Evolutionary conservation across 306 rosid genomes (phyloP).

Genomic region (Lathyrus aphaca): DNA sequence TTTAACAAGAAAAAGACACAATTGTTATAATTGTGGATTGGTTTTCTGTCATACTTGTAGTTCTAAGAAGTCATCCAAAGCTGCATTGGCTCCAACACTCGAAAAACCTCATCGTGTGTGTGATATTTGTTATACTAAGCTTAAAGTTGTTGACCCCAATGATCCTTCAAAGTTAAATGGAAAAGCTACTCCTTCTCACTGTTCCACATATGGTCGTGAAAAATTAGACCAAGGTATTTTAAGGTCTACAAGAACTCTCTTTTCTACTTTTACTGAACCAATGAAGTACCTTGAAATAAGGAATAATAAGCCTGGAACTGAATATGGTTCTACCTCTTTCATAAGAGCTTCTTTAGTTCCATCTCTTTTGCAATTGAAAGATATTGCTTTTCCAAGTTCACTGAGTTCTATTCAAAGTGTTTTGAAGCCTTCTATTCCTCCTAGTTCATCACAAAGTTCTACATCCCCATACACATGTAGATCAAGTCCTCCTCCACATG

Average conservation of each 20-base stretch:
- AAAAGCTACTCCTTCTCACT: slow-evolving; percentile 48
- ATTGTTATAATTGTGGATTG: slow-evolving; percentile 41
- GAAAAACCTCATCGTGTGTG: slow-evolving; percentile 91
- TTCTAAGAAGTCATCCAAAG: slow-evolving; percentile 71
- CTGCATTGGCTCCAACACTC: slow-evolving; percentile 77
- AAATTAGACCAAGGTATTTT: slow-evolving; percentile 45
- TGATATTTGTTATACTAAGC: slow-evolving; percentile 80
- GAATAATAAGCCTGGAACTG: slow-evolving; percentile 45
- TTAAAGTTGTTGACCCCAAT: slow-evolving; percentile 58
- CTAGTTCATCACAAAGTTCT: slow-evolving; percentile 45
- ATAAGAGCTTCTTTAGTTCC: slow-evolving; percentile 73
- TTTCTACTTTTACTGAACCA: slow-evolving; percentile 70
- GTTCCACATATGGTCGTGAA: slow-evolving; percentile 55
- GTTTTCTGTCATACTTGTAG: slow-evolving; percentile 78
- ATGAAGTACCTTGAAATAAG: slow-evolving; percentile 65
- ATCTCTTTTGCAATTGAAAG: slow-evolving; percentile 63
- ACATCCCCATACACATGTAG: slow-evolving; percentile 53
- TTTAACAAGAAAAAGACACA: slow-evolving; percentile 56
- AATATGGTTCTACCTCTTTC: slow-evolving; percentile 54
- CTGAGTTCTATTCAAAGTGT: slow-evolving; percentile 59
- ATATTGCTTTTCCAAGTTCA: slow-evolving; percentile 72
- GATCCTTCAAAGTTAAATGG: slow-evolving; percentile 41
- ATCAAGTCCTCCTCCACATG: slow-evolving; percentile 62
- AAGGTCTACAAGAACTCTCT: slow-evolving; percentile 57
- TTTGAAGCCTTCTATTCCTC: slow-evolving; percentile 47